Base-by-base conservation (phyloP, 75 land plant species). In the Ceratopteris richardii region DNA sequence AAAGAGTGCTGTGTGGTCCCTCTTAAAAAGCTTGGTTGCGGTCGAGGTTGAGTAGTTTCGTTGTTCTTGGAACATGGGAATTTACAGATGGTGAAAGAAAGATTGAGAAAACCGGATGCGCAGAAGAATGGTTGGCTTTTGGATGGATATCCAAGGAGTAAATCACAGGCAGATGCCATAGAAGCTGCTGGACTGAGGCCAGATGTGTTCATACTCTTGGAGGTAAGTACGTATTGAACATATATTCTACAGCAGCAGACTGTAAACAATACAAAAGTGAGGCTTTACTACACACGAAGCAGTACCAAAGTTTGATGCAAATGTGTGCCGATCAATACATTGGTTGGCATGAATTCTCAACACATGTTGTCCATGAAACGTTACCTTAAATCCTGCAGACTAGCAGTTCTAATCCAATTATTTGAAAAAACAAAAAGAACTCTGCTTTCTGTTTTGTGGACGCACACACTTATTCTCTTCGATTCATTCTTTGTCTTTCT, bases 91-190 rank as follows among this genome's bases (percentile, higher is more conserved):
- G 98, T 93, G 61, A 93, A 81, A 64, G 83, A 85, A 9, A 79
- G 89, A 19, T 55, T 93, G 9, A 43, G 43, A 3, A 80, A 85
- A 48, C 61, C 75, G 44, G 90, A 82, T 74, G 82, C 69, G 24
- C 68, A 58, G 59, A 70, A 83, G 40, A 73, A 75, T n/a, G 96
- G 98, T 0, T 93, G 98, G 98, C 85, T 93, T 41, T 64, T 93
- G 63, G 98, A 93, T 83, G 98, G 98, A 44, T 93, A 93, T 57
- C 98, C 98, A 17, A 74, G 98, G 48, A 93, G 98, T 60, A 50
- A 64, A 55, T 88, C 95, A 11, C 98, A 93, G 64, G 98, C 98
- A 48, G 63, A 62, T 58, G 98, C 98, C 56, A 82, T 93, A 25
- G 78, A 83, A 54, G 75, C 80, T 37, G 64, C 77, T 51, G 78